Percentiles rank a stretch among this genome's conserved stretches.
Conservation (phyloP, 2,329 filamentous ascomycete species). For the Botryotinia calthae region DNA sequence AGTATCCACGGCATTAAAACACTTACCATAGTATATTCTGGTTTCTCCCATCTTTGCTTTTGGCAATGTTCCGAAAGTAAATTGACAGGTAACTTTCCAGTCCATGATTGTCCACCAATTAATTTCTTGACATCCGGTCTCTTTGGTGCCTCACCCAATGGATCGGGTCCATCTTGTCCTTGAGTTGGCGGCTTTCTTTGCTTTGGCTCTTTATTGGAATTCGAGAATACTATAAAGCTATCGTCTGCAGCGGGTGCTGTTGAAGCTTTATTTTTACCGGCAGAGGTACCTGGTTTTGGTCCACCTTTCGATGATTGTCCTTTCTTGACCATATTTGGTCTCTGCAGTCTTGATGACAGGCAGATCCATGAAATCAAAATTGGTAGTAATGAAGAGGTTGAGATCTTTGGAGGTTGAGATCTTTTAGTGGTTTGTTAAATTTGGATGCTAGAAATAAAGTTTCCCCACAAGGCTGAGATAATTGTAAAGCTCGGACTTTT, state of each 20-base stretch:
- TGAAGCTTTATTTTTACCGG: slow-evolving; percentile 33
- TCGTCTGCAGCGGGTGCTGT: slow-evolving; percentile 43
- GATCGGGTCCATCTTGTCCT: slow-evolving; percentile 31
- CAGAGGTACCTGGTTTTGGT: slow-evolving; percentile 37
- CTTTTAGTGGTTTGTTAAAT: not conserved
- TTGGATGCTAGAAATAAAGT: not conserved
- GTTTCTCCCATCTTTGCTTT: slow-evolving; percentile 92
- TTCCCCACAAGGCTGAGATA: slow-evolving; percentile 16
- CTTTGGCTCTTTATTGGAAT: slow-evolving; percentile 52
- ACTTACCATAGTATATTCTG: slow-evolving; percentile 79
- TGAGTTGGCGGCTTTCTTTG: slow-evolving; percentile 31
- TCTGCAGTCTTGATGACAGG: slow-evolving; percentile 11
- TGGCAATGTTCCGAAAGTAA: slow-evolving; percentile 92
- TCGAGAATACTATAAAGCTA: slow-evolving; percentile 56
- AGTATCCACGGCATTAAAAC: not conserved
- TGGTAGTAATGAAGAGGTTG: not conserved
- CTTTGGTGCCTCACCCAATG: slow-evolving; percentile 37
- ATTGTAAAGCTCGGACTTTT: not conserved
- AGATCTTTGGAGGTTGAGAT: not conserved
- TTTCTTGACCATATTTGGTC: slow-evolving; percentile 40
- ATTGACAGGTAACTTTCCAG: slow-evolving; percentile 92
- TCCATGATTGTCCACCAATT: slow-evolving; percentile 95
- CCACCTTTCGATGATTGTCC: slow-evolving; percentile 36
- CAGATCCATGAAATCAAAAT: slow-evolving; percentile 20
- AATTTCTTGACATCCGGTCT: slow-evolving; percentile 70